A percentile compares a stretch with the other conserved stretches of the same genome.
These are phyloP conservation scores for Phytophthora sojae DNA, from an alignment of 352 stramenopile genomes.

Conservation along the genomic window DNA sequence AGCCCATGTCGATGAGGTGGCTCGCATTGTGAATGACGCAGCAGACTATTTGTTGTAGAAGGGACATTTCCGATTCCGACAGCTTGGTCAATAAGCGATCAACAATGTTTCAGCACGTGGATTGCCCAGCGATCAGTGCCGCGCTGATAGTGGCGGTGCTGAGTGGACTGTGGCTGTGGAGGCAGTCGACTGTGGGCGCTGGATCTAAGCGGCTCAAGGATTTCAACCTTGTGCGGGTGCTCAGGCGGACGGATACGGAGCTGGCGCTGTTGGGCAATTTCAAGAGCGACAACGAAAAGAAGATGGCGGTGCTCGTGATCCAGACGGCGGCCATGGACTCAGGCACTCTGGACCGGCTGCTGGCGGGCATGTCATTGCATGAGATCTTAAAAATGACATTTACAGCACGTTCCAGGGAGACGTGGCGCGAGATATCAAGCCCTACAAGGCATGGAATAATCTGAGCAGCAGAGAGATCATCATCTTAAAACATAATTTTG, in stretches of 20 bases:
- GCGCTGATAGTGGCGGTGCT: conserved; percentile 35
- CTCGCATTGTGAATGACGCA: conserved; percentile 24
- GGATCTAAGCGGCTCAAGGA: conserved; percentile 49
- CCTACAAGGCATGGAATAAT: conserved; percentile 62
- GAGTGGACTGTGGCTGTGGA: conserved; percentile 41
- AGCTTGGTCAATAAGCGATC: neutral
- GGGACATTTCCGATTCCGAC: neutral
- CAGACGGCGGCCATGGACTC: conserved; percentile 69
- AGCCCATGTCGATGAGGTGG: conserved; percentile 31
- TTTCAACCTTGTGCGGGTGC: conserved; percentile 69
- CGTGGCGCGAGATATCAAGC: conserved; percentile 70
- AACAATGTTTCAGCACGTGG: conserved; percentile 27
- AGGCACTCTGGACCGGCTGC: conserved; percentile 43
- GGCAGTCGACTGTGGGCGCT: conserved; percentile 31
- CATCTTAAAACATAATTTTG: too few relatives aligned
- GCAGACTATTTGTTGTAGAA: conserved; percentile 28
- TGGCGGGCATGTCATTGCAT: conserved; percentile 72
- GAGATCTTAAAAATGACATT: conserved; percentile 85
- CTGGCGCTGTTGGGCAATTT: conserved; percentile 79
- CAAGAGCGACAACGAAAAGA: conserved; percentile 62
- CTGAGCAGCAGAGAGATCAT: neutral
- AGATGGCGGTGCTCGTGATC: conserved; percentile 69
- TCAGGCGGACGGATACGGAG: conserved; percentile 73
- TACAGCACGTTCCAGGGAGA: conserved; percentile 84
- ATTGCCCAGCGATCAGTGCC: conserved; percentile 28